Base-by-base conservation (phyloP, 768 basidiomycete species). In the Boletus huronensis region DNA sequence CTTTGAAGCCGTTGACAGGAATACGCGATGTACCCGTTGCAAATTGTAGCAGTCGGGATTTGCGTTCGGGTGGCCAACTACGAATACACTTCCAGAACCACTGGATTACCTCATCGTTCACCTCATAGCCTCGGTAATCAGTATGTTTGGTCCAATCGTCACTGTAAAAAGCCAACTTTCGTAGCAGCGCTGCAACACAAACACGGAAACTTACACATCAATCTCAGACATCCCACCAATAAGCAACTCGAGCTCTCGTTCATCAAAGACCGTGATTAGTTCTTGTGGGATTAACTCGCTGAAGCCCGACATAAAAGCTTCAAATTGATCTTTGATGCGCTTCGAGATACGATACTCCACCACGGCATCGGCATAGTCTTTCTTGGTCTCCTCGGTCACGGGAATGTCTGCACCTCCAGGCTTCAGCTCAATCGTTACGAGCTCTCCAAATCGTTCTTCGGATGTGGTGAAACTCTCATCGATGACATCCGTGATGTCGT, bases 51-150 rank as follows among this genome's bases (percentile, higher is more conserved):
- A 98, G 74, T 31, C 96, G 90, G 14, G 92, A 94, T 77, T 99
- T 99, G 73, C 95, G 88, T 77, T 99, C 97, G 1, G 96, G 87
- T 11, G 97, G 96, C 97, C 97, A 99, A 63, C 88, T 85, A 61
- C 92, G 88, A 42, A 99, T 92, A 64, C 93, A 94, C 76, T 98
- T 93, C 97, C 97, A 99, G 87, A 99, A 99, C 97, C 97, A 99
- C 68, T 98, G 93, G 53, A 99, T 95, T 45, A 95, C 91, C 66
- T 96, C 93, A 67, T 96, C 93, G 64, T 88, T 90, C 74, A 92
- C 85, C 74, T 94, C 91, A 67, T 95, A 96, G 16, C 93, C 96
- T 60, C 96, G 88, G 74, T 98, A 98, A 70, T 98, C 97, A 35
- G 97, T 99, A 74, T 95, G 97, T 76, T 98, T 98, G 68, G 88